Conservation (phyloP, 2,329 filamentous ascomycete species). For the Microsporum ferrugineum region DNA sequence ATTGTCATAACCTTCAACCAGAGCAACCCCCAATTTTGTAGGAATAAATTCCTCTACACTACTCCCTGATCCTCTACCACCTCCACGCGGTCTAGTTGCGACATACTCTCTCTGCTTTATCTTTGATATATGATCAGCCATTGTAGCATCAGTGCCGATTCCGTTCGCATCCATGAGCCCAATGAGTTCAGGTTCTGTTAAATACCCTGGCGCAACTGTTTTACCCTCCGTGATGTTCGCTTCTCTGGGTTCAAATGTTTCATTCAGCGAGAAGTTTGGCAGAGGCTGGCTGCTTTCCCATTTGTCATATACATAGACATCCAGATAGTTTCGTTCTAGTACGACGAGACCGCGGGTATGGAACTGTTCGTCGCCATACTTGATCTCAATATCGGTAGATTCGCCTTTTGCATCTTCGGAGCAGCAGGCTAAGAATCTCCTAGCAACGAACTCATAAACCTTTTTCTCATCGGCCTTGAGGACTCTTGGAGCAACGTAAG, state of each 20-base stretch:
- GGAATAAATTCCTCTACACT: constrained; percentile 78
- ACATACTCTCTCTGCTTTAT: constrained; percentile 88
- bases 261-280: constrained; percentile 66
- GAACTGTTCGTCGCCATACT: constrained; percentile 75
- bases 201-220: constrained; percentile 69
- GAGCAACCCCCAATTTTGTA: constrained; percentile 76
- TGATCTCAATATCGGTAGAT: constrained; percentile 71
- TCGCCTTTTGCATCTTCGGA: constrained; percentile 85
- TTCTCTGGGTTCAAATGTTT: constrained; percentile 77
- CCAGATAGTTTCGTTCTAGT: constrained; percentile 79
- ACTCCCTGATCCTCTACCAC: constrained; percentile 31
- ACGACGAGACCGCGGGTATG: constrained; percentile 74
- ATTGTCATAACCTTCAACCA: constrained; percentile 88
- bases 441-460: constrained; percentile 84
- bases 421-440: constrained; percentile 89
- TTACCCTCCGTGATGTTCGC: constrained; percentile 85
- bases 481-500: constrained; percentile 55
- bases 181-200: constrained; percentile 92
- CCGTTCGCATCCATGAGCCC: constrained; percentile 97
- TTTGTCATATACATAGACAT: constrained; percentile 91
- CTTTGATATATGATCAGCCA: constrained; percentile 96
- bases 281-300: constrained; percentile 83
- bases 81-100: constrained; percentile 46
- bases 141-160: constrained; percentile 95
- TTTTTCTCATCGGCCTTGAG: constrained; percentile 57